Evolutionary conservation across 768 basidiomycete species (phyloP), one percentile per base, ranked within the genome.

Genomic region (Cantharellus anzutake): DNA sequence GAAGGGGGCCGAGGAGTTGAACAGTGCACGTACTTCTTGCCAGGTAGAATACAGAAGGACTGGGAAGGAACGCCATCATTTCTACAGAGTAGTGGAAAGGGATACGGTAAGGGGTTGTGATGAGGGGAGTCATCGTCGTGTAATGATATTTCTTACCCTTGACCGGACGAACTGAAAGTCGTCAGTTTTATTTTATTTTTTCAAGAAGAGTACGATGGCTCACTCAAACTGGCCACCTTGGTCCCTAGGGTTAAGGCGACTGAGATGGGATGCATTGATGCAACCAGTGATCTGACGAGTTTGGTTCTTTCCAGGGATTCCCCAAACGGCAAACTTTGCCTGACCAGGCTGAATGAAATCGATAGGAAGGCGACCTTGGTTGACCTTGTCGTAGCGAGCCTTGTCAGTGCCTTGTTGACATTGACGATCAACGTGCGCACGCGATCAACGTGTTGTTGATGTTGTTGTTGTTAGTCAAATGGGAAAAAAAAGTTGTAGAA

Each of bases 221-320:
- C 44, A 48, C 44, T 55, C 52, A 37, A 55, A 55, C 52, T 55
- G 52, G 35, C 52, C 52, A 55, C 52, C 52, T 37, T 55, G 7
- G 38, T 55, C 52, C 11, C 14, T 14, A 5, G 52, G 52, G 52
- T 55, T 55, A 37, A 55, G 52, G 7, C 52, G 52, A 37, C 52
- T 55, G 35, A 55, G 52, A 37, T 7, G 35, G 35, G 52, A 55
- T 7, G 52, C 7, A 37, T 55, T 55, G 52, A 55, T 55, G 52
- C 52, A 55, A 7, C 52, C 52, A 55, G 52, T 7, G 52, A 55
- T 55, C 52, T 55, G 52, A 5, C 52, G 52, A 7, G 38, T 37
- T 37, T 7, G 7, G 35, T 37, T 37, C 14, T 5, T 37, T 37
- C 35, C 35, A 55, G 52, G 7, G 38, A 7, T 37, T 7, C 35